phyloP scores from a whole-genome alignment of 331 rosid species.

The Stylosanthes scabra region DNA sequence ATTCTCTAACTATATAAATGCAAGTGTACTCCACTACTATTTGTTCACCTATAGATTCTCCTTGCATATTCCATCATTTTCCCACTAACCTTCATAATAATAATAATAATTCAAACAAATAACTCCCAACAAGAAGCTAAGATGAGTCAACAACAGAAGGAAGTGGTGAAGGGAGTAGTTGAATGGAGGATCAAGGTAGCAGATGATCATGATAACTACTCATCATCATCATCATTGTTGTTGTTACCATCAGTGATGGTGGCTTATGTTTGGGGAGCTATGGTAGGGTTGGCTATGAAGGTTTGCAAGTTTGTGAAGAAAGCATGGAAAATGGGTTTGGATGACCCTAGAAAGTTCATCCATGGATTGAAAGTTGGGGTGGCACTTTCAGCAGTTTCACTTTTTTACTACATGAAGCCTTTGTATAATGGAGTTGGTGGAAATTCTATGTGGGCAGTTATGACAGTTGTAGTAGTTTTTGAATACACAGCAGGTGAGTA shows the following conservation, averaged over 20 bases:
- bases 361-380: slow-evolving; percentile 73
- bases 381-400: slow-evolving; percentile 78
- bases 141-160: slow-evolving; percentile 44
- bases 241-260: too few relatives aligned
- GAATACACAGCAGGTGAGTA: slow-evolving; percentile 70
- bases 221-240: slow-evolving; percentile 1
- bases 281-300: slow-evolving; percentile 44
- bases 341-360: slow-evolving; percentile 74
- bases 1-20: slow-evolving; percentile 22
- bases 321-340: slow-evolving; percentile 70
- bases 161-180: slow-evolving; percentile 31
- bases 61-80: slow-evolving; percentile 2
- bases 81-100: background rate
- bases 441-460: slow-evolving; percentile 88
- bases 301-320: slow-evolving; percentile 51
- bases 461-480: slow-evolving; percentile 88
- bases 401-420: slow-evolving; percentile 82
- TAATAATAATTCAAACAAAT: too few relatives aligned
- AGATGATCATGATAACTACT: slow-evolving; percentile 43
- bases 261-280: slow-evolving; percentile 40
- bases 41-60: background rate
- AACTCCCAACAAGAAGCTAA: background rate
- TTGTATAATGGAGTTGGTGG: slow-evolving; percentile 82
- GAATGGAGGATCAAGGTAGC: slow-evolving; percentile 75
- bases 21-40: slow-evolving; percentile 21